These are phyloP conservation scores for Rosa lucieae DNA, from an alignment of 306 rosid genomes.

Conservation along the genomic window DNA sequence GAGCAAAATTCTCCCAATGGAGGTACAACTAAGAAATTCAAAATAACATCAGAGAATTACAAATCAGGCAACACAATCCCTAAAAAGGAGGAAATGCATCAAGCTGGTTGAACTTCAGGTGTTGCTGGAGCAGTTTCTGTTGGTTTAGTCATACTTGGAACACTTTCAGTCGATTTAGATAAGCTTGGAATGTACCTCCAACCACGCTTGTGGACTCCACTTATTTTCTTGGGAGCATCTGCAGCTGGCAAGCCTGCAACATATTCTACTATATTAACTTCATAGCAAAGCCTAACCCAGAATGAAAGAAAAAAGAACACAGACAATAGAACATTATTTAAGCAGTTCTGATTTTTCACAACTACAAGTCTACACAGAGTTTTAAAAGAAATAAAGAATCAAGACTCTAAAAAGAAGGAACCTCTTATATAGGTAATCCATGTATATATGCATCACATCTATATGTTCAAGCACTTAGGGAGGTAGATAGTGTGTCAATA, in stretches of 20 bases:
- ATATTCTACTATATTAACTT: conserved; percentile 25
- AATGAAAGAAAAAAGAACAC: no score
- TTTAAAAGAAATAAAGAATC: not conserved
- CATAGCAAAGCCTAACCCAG: not conserved
- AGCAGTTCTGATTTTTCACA: not conserved
- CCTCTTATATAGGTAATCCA: not conserved
- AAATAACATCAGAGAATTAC: conserved; percentile 4
- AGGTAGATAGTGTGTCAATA: not conserved
- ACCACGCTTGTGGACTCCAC: conserved; percentile 98
- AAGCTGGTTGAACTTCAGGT: conserved; percentile 57
- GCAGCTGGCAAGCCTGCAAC: conserved; percentile 70
- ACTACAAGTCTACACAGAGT: not conserved
- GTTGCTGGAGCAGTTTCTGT: conserved; percentile 43
- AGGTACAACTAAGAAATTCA: conserved; percentile 14
- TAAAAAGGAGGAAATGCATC: conserved; percentile 28
- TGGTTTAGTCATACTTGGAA: conserved; percentile 36
- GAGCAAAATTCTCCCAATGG: conserved; percentile 22
- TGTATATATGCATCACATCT: not conserved
- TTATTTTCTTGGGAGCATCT: conserved; percentile 76
- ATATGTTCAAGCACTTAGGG: not conserved
- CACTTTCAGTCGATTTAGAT: conserved; percentile 38
- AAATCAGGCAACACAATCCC: conserved; percentile 14
- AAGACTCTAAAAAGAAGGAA: not conserved
- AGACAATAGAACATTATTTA: conserved; percentile 4
- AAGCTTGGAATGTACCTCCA: conserved; percentile 75